These are phyloP conservation scores for Daldinia concentrica DNA, from an alignment of 495 filamentous ascomycete species.

Conservation along the genomic window DNA sequence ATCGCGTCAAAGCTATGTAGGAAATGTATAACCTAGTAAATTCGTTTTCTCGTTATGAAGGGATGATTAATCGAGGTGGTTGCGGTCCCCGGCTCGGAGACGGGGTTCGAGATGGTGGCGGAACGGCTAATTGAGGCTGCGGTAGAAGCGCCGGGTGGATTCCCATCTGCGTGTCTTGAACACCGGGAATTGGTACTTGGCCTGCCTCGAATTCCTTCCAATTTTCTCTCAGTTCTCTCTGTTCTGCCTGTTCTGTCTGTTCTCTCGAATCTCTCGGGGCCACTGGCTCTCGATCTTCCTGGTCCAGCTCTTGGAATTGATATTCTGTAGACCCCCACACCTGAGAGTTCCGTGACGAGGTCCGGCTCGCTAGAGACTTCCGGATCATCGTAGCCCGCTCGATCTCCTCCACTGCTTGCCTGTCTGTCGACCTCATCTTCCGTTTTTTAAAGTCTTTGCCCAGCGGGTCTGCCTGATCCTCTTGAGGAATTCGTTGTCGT, in stretches of 20 bases:
- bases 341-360: conserved; percentile 31
- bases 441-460: conserved; percentile 30
- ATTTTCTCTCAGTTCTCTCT: conserved; percentile 38
- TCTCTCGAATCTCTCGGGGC: neutral
- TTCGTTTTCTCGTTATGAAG: neutral
- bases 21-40: neutral
- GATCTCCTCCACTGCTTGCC: conserved; percentile 48
- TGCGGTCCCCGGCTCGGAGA: conserved; percentile 34
- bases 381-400: conserved; percentile 56
- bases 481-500: conserved; percentile 35
- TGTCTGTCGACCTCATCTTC: conserved; percentile 44
- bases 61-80: conserved; percentile 23
- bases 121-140: conserved; percentile 43
- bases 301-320: conserved; percentile 12
- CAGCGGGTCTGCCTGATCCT: conserved; percentile 33
- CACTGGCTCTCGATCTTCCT: conserved; percentile 28
- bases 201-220: conserved; percentile 44
- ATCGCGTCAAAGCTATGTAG: neutral
- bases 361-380: conserved; percentile 57
- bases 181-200: conserved; percentile 42
- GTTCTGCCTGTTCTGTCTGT: conserved; percentile 12
- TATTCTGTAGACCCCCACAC: conserved; percentile 2
- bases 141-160: conserved; percentile 39
- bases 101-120: conserved; percentile 40
- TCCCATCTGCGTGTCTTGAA: conserved; percentile 42